Evolutionary conservation across 2,329 filamentous ascomycete species (phyloP), one percentile per base, ranked within the genome.

Genomic region (Cercospora zeae-maydis): DNA sequence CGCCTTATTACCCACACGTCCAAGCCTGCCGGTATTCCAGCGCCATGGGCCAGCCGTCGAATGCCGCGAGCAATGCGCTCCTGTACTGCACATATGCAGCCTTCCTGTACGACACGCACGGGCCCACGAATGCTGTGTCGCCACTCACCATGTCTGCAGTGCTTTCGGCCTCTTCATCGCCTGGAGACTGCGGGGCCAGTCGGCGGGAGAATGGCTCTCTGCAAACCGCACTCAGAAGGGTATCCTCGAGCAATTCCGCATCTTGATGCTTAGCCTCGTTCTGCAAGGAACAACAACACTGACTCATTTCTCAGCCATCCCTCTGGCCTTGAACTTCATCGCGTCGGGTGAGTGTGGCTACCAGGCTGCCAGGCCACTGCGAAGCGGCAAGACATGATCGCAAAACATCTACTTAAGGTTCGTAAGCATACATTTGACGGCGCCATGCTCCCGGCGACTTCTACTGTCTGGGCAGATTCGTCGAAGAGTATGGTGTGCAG

Each of bases 241-340:
- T 93, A 77, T 88, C 45, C 86, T 75, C 67, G 27, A 21, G 54
- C 19, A 45, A 13, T 47, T 52, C 13, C 30, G 49, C 16, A 34
- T 21, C 49, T 7, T 3, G 16, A 11, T 30, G 66, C 63, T 59
- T 63, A n/a, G 61, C 49, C 54, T 57, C 66, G 66, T 66, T 80
- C 80, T 74, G 27, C 14, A 13, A 53, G n/a, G 31, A 53, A 34
- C 49, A n/a, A n/a, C n/a, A n/a, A 31, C 49, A 19, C 66, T 70
- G 64, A 78, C 57, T 72, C 49, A 21, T 59, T 11, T 33, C 63
- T 21, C 72, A 95, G 91, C 89, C 69, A 80, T 92, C 68, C 91
- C 91, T 71, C 81, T 95, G 78, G 90, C 91, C 77, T 83, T 95
- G 75, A 95, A 95, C 80, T 95, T 95, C 81, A 90, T 95, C 80